phyloP scores from a whole-genome alignment of 2,329 filamentous ascomycete genomes.

The Talaromyces sp. region DNA sequence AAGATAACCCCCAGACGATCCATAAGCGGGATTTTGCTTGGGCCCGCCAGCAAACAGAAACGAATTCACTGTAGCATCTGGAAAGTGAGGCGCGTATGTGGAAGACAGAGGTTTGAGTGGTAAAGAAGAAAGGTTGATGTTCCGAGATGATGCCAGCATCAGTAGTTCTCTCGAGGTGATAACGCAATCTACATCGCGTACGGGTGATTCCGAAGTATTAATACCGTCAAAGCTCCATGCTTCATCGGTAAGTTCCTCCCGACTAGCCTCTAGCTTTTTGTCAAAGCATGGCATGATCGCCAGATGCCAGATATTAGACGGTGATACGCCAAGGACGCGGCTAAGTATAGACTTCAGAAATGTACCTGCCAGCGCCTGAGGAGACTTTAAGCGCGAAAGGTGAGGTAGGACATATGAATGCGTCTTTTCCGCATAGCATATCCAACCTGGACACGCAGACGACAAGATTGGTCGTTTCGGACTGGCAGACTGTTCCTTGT shows the following conservation, averaged over 20 bases:
- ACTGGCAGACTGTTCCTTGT: slow-evolving; percentile 15
- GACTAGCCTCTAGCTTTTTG: slow-evolving; percentile 94
- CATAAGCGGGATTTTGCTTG: slow-evolving; percentile 51
- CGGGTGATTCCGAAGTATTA: slow-evolving; percentile 29
- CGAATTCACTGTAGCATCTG: slow-evolving; percentile 61
- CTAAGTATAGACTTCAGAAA: slow-evolving; percentile 82
- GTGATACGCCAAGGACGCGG: slow-evolving; percentile 62
- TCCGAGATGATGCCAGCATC: slow-evolving; percentile 76
- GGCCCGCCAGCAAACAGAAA: slow-evolving; percentile 65
- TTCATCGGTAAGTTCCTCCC: slow-evolving; percentile 80
- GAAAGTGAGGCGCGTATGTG: slow-evolving; percentile 55
- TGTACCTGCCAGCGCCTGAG: slow-evolving; percentile 85
- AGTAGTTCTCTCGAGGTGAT: slow-evolving; percentile 94
- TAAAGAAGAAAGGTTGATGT: slow-evolving; percentile 68
- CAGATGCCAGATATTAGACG: slow-evolving; percentile 84
- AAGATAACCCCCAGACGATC: slow-evolving; percentile 83
- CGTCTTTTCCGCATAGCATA: slow-evolving; percentile 98
- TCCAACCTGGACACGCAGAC: slow-evolving; percentile 93
- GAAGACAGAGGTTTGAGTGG: slow-evolving; percentile 51
- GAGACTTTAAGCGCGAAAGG: slow-evolving; percentile 84
- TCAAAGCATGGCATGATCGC: slow-evolving; percentile 99
- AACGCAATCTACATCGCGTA: slow-evolving; percentile 93
- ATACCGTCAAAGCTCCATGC: slow-evolving; percentile 54
- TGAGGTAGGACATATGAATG: slow-evolving; percentile 90
- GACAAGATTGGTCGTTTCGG: slow-evolving; percentile 55